These are phyloP conservation scores for Vanilla planifolia DNA, from an alignment of 106 monocot species.

Conservation along the genomic window DNA sequence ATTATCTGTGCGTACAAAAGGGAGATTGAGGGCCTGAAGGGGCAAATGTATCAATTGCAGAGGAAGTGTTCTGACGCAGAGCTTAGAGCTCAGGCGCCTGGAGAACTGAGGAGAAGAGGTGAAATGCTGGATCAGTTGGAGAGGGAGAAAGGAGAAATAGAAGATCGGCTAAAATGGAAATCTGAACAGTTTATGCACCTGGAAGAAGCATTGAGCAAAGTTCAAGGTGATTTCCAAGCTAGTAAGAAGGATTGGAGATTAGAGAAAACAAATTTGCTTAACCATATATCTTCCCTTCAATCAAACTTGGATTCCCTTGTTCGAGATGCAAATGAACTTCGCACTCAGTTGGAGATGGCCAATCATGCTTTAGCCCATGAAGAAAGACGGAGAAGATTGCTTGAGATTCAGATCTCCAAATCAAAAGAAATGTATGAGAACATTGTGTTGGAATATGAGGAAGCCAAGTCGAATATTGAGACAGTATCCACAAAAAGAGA, in stretches of 20 bases:
- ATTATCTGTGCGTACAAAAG: slow-evolving; percentile 22
- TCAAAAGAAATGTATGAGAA: slow-evolving; percentile 46
- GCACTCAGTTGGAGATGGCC: slow-evolving; percentile 46
- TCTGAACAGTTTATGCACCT: slow-evolving; percentile 84
- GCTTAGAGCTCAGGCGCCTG: slow-evolving; percentile 26
- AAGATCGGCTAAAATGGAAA: slow-evolving; percentile 81
- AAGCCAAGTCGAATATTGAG: slow-evolving; percentile 32
- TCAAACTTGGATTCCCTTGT: slow-evolving; percentile 43
- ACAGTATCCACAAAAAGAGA: slow-evolving; percentile 46
- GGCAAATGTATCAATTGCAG: slow-evolving; percentile 31
- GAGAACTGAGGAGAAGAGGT: slow-evolving; percentile 46
- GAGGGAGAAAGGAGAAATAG: slow-evolving; percentile 40
- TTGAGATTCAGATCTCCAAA: slow-evolving; percentile 68
- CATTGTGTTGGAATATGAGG: slow-evolving; percentile 60
- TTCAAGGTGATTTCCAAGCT: slow-evolving; percentile 38
- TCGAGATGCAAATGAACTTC: slow-evolving; percentile 40
- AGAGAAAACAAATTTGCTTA: slow-evolving; percentile 52
- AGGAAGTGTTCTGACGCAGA: slow-evolving; percentile 60
- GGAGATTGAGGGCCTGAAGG: slow-evolving; percentile 45
- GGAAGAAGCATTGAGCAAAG: slow-evolving; percentile 67
- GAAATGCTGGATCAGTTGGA: slow-evolving; percentile 45
- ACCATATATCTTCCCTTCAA: slow-evolving; percentile 47
- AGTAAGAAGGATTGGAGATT: slow-evolving; percentile 45
- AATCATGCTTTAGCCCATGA: slow-evolving; percentile 78
- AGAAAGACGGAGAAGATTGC: slow-evolving; percentile 76